Conservation (phyloP, 208 protist species). For the Leishmania braziliensis region DNA sequence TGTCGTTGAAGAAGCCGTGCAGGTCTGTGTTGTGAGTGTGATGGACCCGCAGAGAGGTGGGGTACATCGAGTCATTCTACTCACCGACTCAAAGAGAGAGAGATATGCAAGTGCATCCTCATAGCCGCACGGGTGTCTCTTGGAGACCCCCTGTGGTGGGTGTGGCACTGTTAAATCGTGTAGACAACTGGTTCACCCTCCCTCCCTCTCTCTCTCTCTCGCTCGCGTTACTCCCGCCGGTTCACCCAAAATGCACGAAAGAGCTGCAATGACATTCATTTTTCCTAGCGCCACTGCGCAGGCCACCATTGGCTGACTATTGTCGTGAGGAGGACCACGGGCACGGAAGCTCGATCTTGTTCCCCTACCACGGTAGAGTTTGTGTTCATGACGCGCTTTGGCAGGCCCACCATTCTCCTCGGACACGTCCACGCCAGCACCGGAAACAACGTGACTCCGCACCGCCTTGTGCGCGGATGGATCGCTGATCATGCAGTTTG, state of each 20-base stretch:
- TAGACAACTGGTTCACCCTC: constrained; percentile 57
- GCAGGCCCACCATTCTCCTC: constrained; percentile 39
- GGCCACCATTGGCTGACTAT: neutral
- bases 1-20: neutral
- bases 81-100: neutral
- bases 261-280: constrained; percentile 26
- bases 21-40: neutral
- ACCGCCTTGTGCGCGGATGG: neutral
- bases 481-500: neutral
- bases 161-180: constrained; percentile 38
- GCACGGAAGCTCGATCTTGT: neutral
- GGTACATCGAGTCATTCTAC: neutral
- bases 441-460: neutral
- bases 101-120: neutral
- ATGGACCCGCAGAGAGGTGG: neutral
- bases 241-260: constrained; percentile 40
- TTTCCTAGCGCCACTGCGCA: neutral
- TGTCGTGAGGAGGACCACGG: no score
- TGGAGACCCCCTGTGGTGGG: neutral
- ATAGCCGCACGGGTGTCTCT: neutral
- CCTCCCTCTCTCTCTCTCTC: constrained; percentile 17
- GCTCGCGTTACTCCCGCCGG: constrained; percentile 38
- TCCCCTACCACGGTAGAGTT: constrained; percentile 11
- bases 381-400: constrained; percentile 36
- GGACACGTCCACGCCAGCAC: neutral